These are phyloP conservation scores for Amborella trichopoda DNA, from an alignment of 164 flowering plant genomes.

Conservation along the genomic window DNA sequence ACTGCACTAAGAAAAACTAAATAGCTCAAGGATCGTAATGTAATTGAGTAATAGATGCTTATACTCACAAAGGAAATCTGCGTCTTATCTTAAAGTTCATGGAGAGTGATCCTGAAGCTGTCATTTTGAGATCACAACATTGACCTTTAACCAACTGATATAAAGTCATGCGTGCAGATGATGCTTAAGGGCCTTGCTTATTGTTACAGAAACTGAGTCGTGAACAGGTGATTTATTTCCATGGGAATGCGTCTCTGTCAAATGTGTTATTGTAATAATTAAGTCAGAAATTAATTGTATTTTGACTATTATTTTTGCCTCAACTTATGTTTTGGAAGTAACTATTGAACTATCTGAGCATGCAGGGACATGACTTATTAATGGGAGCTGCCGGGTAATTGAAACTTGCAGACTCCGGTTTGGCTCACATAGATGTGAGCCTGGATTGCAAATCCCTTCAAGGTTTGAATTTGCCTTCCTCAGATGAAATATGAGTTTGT, in stretches of 20 bases:
- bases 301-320: no score
- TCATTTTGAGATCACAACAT: slow-evolving; percentile 87
- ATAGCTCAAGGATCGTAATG: slow-evolving; percentile 82
- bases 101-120: slow-evolving; percentile 97
- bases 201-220: slow-evolving; percentile 94
- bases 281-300: background rate
- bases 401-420: slow-evolving; percentile 93
- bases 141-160: slow-evolving; percentile 82
- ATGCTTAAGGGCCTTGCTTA: slow-evolving; percentile 83
- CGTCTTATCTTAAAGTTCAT: slow-evolving; percentile 94
- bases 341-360: no score
- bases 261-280: background rate
- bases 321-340: no score
- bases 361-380: slow-evolving; percentile 92
- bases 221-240: no score
- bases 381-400: slow-evolving; percentile 83
- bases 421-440: slow-evolving; percentile 93
- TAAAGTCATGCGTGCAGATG: slow-evolving; percentile 88
- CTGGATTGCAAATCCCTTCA: slow-evolving; percentile 86
- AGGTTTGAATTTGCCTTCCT: no score
- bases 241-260: background rate
- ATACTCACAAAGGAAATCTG: slow-evolving; percentile 89
- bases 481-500: no score
- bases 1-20: slow-evolving; percentile 94
- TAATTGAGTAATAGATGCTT: slow-evolving; percentile 85